phyloP scores from a whole-genome alignment of 2,329 filamentous ascomycete genomes.

The Talaromyces sp. region DNA sequence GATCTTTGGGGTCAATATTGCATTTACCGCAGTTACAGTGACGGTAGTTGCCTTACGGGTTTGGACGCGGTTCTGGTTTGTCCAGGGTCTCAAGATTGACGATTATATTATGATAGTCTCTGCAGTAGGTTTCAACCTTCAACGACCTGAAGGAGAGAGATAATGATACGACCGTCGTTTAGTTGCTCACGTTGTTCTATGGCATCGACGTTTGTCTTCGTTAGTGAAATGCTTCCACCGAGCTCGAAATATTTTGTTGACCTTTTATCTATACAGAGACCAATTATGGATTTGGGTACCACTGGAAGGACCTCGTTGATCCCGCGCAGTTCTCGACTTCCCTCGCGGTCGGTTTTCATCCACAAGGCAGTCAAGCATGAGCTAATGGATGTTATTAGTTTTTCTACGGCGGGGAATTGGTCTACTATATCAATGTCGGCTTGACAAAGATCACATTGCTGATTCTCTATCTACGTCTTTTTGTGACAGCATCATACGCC shows the following conservation, averaged over 20 bases:
- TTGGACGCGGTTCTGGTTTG: not conserved
- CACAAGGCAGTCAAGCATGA: not conserved
- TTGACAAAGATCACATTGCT: not conserved
- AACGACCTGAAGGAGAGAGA: not conserved
- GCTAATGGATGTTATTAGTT: constrained; percentile 5
- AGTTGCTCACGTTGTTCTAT: not conserved
- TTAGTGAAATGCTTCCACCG: not conserved
- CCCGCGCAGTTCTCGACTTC: constrained; percentile 17
- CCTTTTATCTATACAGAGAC: not conserved
- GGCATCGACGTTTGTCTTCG: not conserved
- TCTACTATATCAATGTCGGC: not conserved
- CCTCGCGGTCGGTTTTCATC: not conserved
- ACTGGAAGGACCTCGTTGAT: not conserved
- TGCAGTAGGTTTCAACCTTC: not conserved
- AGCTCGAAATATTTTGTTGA: not conserved
- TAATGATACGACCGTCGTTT: not conserved
- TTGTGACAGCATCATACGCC: not conserved
- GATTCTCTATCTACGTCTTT: not conserved
- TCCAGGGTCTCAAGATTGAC: not conserved
- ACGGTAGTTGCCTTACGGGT: not conserved
- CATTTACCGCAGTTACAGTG: not conserved
- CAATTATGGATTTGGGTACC: not conserved
- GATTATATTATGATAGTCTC: not conserved
- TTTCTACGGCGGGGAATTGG: not conserved
- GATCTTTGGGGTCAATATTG: not conserved